Conservation (phyloP, 805 yeast genomes). For the Torulaspora maleeae region DNA sequence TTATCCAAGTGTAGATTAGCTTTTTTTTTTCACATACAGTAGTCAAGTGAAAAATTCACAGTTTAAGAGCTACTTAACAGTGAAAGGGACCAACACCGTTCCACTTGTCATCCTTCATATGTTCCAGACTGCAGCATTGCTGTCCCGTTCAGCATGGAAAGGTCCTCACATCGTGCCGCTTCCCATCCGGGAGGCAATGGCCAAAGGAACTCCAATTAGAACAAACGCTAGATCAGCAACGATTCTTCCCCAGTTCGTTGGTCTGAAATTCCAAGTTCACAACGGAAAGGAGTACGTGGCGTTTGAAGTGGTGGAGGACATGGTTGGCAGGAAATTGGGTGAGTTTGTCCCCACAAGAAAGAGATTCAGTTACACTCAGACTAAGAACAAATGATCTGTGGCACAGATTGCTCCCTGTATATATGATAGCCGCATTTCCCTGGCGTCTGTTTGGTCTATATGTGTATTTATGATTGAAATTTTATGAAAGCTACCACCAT, state of each 20-base stretch:
- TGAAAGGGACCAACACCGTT: not conserved
- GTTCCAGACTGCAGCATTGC: conserved; percentile 31
- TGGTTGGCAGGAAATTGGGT: conserved; percentile 95
- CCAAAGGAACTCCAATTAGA: conserved; percentile 78
- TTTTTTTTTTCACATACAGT: not conserved
- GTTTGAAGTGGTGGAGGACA: conserved; percentile 80
- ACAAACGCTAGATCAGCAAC: conserved; percentile 97
- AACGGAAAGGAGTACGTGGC: conserved; percentile 94
- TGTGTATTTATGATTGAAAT: conserved; percentile 8
- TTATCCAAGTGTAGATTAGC: conserved; percentile 9
- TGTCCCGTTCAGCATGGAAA: conserved; percentile 58
- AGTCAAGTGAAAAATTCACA: conserved; percentile 1
- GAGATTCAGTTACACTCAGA: conserved; percentile 74
- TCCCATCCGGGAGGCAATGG: conserved; percentile 82
- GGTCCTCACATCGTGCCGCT: conserved; percentile 93
- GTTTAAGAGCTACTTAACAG: not conserved
- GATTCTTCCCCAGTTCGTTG: conserved; percentile 92
- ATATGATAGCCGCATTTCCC: not conserved
- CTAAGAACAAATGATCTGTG: conserved; percentile 48
- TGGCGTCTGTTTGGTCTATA: not conserved
- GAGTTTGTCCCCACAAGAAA: conserved; percentile 94
- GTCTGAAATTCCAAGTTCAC: conserved; percentile 89
- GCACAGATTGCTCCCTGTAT: conserved; percentile 6
- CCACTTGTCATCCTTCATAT: not conserved
- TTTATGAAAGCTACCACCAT: conserved; percentile 2